These are phyloP conservation scores for Trichosporon inkin DNA, from an alignment of 1,284 basidiomycete genomes.

Conservation along the genomic window DNA sequence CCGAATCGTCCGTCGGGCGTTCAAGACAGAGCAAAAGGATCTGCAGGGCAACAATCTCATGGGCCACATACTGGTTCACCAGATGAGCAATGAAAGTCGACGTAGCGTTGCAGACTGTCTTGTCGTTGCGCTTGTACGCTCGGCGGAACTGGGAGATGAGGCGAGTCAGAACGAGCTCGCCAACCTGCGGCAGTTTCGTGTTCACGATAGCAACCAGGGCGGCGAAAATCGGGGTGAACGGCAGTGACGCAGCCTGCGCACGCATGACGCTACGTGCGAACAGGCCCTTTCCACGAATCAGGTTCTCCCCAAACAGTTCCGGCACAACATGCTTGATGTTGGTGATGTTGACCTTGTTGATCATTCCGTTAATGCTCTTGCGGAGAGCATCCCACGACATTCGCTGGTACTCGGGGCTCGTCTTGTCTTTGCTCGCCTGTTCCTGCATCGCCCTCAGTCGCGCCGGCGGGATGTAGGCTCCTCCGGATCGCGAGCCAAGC, in stretches of 20 bases:
- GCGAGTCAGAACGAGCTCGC: constrained; percentile 82
- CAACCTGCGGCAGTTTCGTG: constrained; percentile 93
- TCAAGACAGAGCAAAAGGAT: constrained; percentile 91
- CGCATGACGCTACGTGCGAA: constrained; percentile 95
- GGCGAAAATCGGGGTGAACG: constrained; percentile 96
- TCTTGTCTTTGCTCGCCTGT: constrained; percentile 75
- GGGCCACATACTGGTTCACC: constrained; percentile 90
- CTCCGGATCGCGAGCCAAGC: constrained; percentile 70
- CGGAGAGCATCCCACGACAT: constrained; percentile 96
- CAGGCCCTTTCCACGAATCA: constrained; percentile 82
- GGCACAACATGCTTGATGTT: constrained; percentile 98
- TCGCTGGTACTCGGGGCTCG: constrained; percentile 87
- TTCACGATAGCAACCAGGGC: constrained; percentile 92
- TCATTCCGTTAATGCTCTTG: constrained; percentile 97
- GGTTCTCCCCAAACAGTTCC: constrained; percentile 86
- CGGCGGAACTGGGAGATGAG: constrained; percentile 92
- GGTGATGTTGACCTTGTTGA: constrained; percentile 88
- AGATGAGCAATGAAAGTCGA: constrained; percentile 96
- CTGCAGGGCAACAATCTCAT: constrained; percentile 91
- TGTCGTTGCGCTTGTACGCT: constrained; percentile 96
- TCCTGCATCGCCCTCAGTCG: constrained; percentile 85
- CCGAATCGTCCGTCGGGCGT: constrained; percentile 93
- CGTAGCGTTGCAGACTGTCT: constrained; percentile 85
- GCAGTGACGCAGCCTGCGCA: constrained; percentile 91
- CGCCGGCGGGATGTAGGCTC: constrained; percentile 95